A percentile compares a stretch with the other conserved stretches of the same genome.
These are phyloP conservation scores for Bipolaris gigantea DNA, from an alignment of 2,329 filamentous ascomycete genomes.

Conservation along the genomic window DNA sequence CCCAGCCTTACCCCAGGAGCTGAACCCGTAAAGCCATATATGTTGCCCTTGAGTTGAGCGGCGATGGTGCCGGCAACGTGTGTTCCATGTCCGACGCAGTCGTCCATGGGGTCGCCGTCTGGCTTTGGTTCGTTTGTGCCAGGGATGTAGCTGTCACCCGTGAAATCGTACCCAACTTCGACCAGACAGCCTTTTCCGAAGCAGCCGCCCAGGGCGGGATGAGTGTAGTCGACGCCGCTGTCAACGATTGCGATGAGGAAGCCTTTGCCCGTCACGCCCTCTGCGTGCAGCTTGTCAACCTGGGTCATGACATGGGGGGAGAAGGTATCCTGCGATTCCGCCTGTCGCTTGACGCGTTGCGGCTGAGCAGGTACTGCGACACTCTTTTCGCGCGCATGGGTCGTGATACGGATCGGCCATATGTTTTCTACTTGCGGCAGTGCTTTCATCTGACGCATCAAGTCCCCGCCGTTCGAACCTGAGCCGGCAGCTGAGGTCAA, in stretches of 20 bases:
- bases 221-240: constrained; percentile 58
- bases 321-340: constrained; percentile 1
- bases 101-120: constrained; percentile 55
- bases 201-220: constrained; percentile 65
- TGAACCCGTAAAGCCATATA: constrained; percentile 21
- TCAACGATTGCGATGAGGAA: constrained; percentile 51
- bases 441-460: neutral
- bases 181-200: constrained; percentile 64
- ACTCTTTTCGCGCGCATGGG: neutral
- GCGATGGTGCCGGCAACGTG: constrained; percentile 61
- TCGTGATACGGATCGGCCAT: constrained; percentile 18
- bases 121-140: constrained; percentile 48
- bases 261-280: constrained; percentile 52
- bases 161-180: constrained; percentile 59
- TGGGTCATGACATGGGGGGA: constrained; percentile 41
- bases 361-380: neutral
- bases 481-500: constrained; percentile 8
- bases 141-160: constrained; percentile 54
- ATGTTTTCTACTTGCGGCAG: constrained; percentile 8
- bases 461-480: constrained; percentile 4
- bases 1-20: constrained; percentile 25
- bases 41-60: constrained; percentile 53
- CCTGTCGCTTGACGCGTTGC: constrained; percentile 14
- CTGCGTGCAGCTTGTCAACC: constrained; percentile 45
- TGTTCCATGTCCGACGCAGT: constrained; percentile 61